phyloP scores from a whole-genome alignment of 208 protist genomes.

The Crithidia sp. region DNA sequence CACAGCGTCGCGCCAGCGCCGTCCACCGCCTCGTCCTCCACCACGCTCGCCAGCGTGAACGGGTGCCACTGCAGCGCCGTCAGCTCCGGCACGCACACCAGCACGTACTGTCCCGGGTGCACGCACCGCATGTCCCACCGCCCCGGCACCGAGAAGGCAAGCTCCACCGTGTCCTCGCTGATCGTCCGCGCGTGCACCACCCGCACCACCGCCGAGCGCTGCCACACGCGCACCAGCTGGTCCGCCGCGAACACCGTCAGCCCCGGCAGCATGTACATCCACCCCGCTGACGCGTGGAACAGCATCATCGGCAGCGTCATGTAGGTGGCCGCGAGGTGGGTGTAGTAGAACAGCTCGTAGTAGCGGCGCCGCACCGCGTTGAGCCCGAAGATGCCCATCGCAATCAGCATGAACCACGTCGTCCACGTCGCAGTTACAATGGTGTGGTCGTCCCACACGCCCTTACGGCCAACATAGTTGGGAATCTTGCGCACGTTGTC shows the following conservation, averaged over 20 bases:
- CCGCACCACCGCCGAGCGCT: constrained; percentile 29
- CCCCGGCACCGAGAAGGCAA: constrained; percentile 27
- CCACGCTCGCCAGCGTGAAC: constrained; percentile 50
- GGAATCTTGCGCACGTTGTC: constrained; percentile 37
- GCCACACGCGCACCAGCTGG: constrained; percentile 51
- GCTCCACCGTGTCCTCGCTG: constrained; percentile 29
- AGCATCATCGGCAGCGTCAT: constrained; percentile 54
- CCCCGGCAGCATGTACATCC: constrained; percentile 67
- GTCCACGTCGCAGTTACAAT: constrained; percentile 44
- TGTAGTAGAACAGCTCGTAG: constrained; percentile 80
- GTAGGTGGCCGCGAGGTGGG: constrained; percentile 56
- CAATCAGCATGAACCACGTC: constrained; percentile 46
- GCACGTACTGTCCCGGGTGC: constrained; percentile 49
- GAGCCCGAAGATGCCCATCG: constrained; percentile 54
- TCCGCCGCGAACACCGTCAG: constrained; percentile 61
- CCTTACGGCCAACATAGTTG: constrained; percentile 16
- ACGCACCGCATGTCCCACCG: constrained; percentile 13
- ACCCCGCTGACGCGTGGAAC: constrained; percentile 55
- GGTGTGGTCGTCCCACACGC: constrained; percentile 44
- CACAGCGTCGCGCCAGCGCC: not conserved
- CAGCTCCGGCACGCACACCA: constrained; percentile 61
- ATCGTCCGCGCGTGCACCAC: constrained; percentile 27
- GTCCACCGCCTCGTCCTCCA: constrained; percentile 14
- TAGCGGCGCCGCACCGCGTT: constrained; percentile 47
- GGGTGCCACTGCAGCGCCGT: constrained; percentile 75